Evolutionary conservation across 2,329 filamentous ascomycete genomes (phyloP), one percentile per base, ranked within the genome.

Genomic region (Aspergillus viridinutans): DNA sequence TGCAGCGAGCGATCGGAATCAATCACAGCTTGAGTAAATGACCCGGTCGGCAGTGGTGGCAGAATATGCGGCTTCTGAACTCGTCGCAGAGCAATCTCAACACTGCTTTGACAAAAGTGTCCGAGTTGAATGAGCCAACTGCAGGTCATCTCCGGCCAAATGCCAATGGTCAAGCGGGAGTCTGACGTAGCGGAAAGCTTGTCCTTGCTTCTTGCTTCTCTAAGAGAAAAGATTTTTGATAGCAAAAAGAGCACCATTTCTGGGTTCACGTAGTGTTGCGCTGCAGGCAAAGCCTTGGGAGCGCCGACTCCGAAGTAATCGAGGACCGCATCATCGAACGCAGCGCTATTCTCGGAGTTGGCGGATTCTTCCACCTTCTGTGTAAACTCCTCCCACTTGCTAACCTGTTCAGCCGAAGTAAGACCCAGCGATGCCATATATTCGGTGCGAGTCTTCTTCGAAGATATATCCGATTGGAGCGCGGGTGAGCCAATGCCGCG

Each of bases 51-150:
- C 35, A 80, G 63, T 4, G 66, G 61, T 8, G 72, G 72, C n/a
- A 75, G 61, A 48, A 74, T 67, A 38, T 66, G 65, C n/a, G 69
- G 69, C 52, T 69, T 71, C 55, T 62, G 64, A 26, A 69, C 60
- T 9, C 67, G 71, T 29, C 73, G 69, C 32, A 77, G 63, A 14
- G 75, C 75, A 52, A 69, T 69, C 47, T 76, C 70, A 29, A 79
- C 67, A n/a, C 74, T 75, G 50, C 69, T 70, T 7, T 65, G 55
- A 17, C 69, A 74, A 3, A 80, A 56, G 28, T 76, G 68, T 20
- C 76, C 74, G 7, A 70, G 56, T 12, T 69, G 61, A 49, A 76
- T 69, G 12, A 80, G 69, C 76, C 76, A 79, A 32, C 72, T 59
- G 52, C 76, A 75, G 9, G 74, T 76, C 17, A 60, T 59, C 4